Base-by-base conservation (phyloP, 108 stramenopile species). In the Skeletonema tropicum region DNA sequence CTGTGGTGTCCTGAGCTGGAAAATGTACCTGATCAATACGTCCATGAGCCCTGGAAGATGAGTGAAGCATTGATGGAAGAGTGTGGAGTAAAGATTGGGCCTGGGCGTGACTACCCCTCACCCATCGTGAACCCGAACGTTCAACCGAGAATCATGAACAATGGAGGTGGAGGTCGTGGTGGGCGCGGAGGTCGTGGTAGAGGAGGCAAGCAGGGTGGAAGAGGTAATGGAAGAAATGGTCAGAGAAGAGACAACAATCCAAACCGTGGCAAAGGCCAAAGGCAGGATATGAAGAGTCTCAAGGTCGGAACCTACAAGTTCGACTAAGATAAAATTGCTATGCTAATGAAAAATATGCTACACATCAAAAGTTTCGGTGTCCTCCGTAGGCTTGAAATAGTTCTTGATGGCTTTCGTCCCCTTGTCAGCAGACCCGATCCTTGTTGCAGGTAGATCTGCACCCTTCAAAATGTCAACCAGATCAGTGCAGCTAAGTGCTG, bases 1-100 rank as follows among this genome's bases (percentile, higher is more conserved):
- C 89, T 93, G 48, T 99, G 99, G 99, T 75, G 91, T 41, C 99
- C 99, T 1, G 97, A 98, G 69, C 63, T 96, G 19, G 84, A 86
- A 67, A 69, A 92, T 73, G 89, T 96, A 3, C 95, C 95, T 2
- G 88, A 86, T 39, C 70, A 86, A 35, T 83, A 76, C 57, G 83
- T 96, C 5, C 92, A 94, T 63, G 90, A 92, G 68, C 95, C 95
- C 7, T 96, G 95, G 95, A 88, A 93, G 70, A 93, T 96, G 93
- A 91, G 79, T 9, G 88, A 90, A 60, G 86, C 83, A 36, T 77
- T 89, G 52, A 92, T 92, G 83, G 74, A 83, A 64, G 87, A 93
- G 69, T 89, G 84, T 68, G 87, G 86, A 0, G 87, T 87, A 10
- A 75, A 71, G 13, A 79, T 96, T 21, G 95, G 95, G 19, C 75